Evolutionary conservation across 257 asterid species (phyloP).

Genomic region (Solanum chiquidenum): DNA sequence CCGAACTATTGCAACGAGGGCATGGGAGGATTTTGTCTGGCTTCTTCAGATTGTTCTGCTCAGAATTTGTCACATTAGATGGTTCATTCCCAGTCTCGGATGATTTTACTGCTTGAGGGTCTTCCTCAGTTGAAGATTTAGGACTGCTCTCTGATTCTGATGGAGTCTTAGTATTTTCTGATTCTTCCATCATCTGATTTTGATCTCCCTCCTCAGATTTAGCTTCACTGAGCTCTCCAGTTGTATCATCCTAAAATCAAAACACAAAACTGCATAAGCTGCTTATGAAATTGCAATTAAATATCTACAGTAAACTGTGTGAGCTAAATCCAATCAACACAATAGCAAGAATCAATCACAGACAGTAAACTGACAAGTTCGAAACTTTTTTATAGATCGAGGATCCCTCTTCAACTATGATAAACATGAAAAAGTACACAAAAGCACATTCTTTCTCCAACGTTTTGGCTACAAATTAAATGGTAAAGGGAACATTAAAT

Average conservation of each 20-base stretch:
- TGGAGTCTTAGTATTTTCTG: constrained; percentile 5
- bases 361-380: neutral
- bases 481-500: neutral
- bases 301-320: neutral
- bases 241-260: constrained; percentile 29
- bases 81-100: constrained; percentile 26
- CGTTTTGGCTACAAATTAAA: neutral
- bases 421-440: neutral
- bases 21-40: constrained; percentile 86
- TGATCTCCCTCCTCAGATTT: constrained; percentile 16
- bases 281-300: neutral
- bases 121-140: constrained; percentile 24
- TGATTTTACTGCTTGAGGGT: constrained; percentile 12
- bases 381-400: neutral
- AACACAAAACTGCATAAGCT: neutral
- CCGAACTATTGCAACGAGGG: constrained; percentile 91
- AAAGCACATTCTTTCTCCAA: neutral
- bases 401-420: neutral
- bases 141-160: constrained; percentile 21
- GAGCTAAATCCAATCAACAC: neutral
- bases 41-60: constrained; percentile 51
- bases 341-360: neutral
- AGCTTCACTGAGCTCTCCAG: constrained; percentile 14
- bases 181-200: constrained; percentile 18
- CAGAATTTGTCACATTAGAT: constrained; percentile 22